Base-by-base conservation (phyloP, 306 rosid species). In the Potentilla sterilis region DNA sequence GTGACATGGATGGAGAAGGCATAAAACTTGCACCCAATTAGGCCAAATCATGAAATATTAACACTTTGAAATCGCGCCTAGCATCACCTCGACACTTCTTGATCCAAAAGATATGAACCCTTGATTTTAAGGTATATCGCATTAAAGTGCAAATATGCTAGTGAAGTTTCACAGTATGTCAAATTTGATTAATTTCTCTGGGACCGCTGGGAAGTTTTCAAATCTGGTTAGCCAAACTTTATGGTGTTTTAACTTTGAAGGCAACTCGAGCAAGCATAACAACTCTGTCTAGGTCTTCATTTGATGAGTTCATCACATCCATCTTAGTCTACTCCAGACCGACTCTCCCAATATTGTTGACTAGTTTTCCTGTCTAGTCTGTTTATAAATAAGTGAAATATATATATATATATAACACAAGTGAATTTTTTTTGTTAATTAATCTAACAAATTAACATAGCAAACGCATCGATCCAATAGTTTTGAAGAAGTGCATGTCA, bases 231-330 rank as follows among this genome's bases (percentile, higher is more conserved):
- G 41, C 67, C 32, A 34, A 34, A 61, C 41, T 14, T 28, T 9
- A 48, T 70, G 44, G 12, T 70, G 32, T 49, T 49, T 51, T 35
- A 70, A 51, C 22, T 49, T 46, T 70, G 75, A 70, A 49, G 63
- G 75, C 62, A 70, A 70, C 35, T 11, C 47, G 18, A 18, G 54
- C 7, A 12, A 11, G 11, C 34, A n/a, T 4, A 69, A 44, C 28
- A 28, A 57, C 3, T 28, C 41, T 28, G 40, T 4, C 67, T 6
- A 10, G 48, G 75, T 51, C 35, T 48, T 71, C 46, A 16, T 37
- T 54, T 72, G 40, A 72, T 72, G 6, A 28, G 24, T 54, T 54
- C 66, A 38, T 54, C 51, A 14, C 38, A 14, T 54, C 65, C 41
- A 16, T 32, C 67, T 62, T 62, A 62, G 21, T 22, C 49, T 52